Evolutionary conservation across 768 basidiomycete species (phyloP), one percentile per base, ranked within the genome.

Genomic region (Psilocybe cubensis): DNA sequence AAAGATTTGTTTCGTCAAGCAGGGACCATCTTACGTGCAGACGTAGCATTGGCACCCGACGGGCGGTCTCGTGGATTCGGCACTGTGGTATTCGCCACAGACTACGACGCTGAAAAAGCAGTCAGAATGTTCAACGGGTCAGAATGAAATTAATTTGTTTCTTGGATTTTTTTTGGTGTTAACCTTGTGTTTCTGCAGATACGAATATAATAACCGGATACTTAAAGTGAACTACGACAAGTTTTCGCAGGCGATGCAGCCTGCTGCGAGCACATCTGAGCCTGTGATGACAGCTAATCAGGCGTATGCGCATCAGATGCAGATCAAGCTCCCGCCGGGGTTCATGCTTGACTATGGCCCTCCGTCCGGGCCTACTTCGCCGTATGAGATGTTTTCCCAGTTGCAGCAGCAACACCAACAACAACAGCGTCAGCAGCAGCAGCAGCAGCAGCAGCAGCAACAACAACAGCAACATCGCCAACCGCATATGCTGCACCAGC

Each of bases 1-100:
- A 98, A 98, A 73, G 96, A 98, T 72, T 81, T 98, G 4, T 96
- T 98, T 69, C 85, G 96, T 24, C 87, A 91, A 60, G 94, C 92
- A 1, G 96, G 96, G 17, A 87, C 90, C 18, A 90, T 98, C 52
- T 76, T 94, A 31, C 86, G 96, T 21, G 96, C 96, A 9, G 94
- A 96, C 63, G 91, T 97, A 20, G 91, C 91, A 17, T 83, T 94
- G 28, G 93, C 93, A 31, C 84, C 83, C 4, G 94, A 97, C 67
- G 92, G 94, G 11, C 83, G 95, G 31, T 94, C 92, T 33, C 79
- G 94, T 50, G 97, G 97, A 1, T 96, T 95, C 65, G 96, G 97
- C 1, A 96, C 91, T 1, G 95, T 98, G 1, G 83, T 90, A 0
- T 96, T 92, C 67, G 86, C 89, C 4, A 89, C 84, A 1, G 91